Percentiles rank a stretch among this genome's conserved stretches.
phyloP scores from a whole-genome alignment of 2,329 filamentous ascomycete species.

The Diplodia scrobiculata region DNA sequence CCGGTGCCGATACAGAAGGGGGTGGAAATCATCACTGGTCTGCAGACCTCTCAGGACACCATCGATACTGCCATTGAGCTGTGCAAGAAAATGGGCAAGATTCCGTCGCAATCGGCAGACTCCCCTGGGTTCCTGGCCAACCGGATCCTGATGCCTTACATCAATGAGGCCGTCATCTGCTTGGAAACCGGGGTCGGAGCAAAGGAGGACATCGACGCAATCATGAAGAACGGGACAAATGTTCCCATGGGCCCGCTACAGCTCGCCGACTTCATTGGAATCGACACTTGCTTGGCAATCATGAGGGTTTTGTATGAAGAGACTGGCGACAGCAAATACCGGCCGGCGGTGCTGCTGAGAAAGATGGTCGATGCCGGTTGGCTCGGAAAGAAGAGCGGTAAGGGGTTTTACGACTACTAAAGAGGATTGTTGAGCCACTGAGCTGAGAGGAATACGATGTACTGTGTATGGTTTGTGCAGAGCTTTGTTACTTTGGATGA shows the following conservation, averaged over 20 bases:
- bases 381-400: constrained; percentile 95
- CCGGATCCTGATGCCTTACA: constrained; percentile 97
- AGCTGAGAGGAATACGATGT: background rate
- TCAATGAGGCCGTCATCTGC: constrained; percentile 97
- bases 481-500: background rate
- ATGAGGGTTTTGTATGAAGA: constrained; percentile 93
- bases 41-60: constrained; percentile 85
- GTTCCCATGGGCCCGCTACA: constrained; percentile 96
- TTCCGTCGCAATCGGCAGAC: constrained; percentile 83
- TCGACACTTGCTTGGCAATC: constrained; percentile 94
- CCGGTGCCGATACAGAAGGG: constrained; percentile 95
- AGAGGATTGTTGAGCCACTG: background rate
- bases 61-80: constrained; percentile 81
- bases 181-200: constrained; percentile 88
- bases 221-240: constrained; percentile 99
- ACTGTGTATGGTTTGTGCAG: background rate
- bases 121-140: constrained; percentile 94
- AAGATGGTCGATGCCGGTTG: constrained; percentile 99
- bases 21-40: constrained; percentile 92
- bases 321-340: constrained; percentile 93
- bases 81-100: constrained; percentile 89
- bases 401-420: constrained; percentile 90
- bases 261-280: constrained; percentile 92
- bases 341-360: constrained; percentile 79
- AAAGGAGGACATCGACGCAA: constrained; percentile 89